A percentile compares a stretch with the other conserved stretches of the same genome.
Evolutionary conservation across 106 monocot genomes (phyloP).

Genomic region (Chionographis japonica): DNA sequence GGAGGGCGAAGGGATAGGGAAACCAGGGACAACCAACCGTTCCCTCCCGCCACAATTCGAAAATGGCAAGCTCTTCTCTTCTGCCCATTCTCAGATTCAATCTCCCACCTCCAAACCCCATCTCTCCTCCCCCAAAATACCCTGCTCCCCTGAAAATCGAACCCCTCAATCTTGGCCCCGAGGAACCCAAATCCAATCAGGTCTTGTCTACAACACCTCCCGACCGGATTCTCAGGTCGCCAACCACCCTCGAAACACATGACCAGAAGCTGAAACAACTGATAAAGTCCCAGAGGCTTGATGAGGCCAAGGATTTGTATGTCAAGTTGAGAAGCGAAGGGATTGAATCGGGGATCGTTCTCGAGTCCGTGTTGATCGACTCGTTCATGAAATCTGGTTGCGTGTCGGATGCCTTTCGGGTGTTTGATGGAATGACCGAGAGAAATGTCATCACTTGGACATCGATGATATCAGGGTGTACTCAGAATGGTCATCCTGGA

Average conservation of each 20-base stretch:
- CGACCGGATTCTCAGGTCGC: not conserved
- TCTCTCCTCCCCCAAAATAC: no score
- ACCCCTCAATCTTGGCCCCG: no score
- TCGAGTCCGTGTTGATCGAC: conserved; percentile 52
- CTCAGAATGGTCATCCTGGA: conserved; percentile 18
- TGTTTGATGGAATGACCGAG: conserved; percentile 65
- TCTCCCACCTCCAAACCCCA: no score
- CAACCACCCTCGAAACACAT: no score
- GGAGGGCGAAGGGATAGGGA: no score
- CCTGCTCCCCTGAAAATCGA: no score
- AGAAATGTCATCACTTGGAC: conserved; percentile 69
- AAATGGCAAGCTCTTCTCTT: no score
- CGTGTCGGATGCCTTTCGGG: conserved; percentile 32
- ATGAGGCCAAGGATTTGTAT: conserved; percentile 31
- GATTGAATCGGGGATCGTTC: conserved; percentile 34
- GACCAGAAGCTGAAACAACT: conserved; percentile 29
- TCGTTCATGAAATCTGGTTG: conserved; percentile 41
- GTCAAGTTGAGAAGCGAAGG: conserved; percentile 12
- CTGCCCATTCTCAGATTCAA: no score
- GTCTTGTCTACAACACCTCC: not conserved
- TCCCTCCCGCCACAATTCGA: no score
- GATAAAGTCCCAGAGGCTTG: conserved; percentile 23
- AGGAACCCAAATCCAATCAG: not conserved
- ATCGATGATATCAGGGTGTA: conserved; percentile 58
- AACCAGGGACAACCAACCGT: no score